Evolutionary conservation across 1,284 basidiomycete genomes (phyloP), one percentile per base, ranked within the genome.

Genomic region (Apiotrichum sp.): DNA sequence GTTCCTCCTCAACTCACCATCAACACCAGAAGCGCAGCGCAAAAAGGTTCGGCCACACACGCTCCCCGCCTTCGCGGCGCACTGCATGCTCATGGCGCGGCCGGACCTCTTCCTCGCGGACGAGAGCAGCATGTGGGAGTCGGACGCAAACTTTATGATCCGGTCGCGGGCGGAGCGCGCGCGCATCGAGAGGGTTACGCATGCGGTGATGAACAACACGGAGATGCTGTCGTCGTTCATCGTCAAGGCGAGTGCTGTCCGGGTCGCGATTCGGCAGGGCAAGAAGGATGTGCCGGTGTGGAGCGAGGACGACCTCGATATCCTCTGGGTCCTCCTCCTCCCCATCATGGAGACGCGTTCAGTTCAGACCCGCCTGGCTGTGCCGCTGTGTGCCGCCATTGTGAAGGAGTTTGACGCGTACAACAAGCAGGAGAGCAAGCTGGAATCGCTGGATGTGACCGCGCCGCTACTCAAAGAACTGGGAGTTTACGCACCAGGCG

Each of bases 401-500:
- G 66, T 93, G 52, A 89, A 87, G 67, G 75, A 76, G 47, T 70
- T 88, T 29, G 71, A 77, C 3, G 0, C 11, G 13, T 22, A 49
- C 31, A 13, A 41, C 40, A 29, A 16, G 35, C 33, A 9, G 10
- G n/a, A 41, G 14, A 41, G 10, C 13, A 4, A 4, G 11, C 22
- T 3, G 65, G 77, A 8, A 69, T 81, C 8, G 77, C 41, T 61
- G 9, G 75, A 49, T n/a, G 47, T 41, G 9, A 41, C 38, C 6
- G 39, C 29, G 3, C 29, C 38, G 52, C 69, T 85, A 16, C 75
- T 93, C 31, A 68, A 82, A 16, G 82, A 87, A 43, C 68, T 93
- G 13, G 89, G 91, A 13, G 79, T 86, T 2, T 67, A 87, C 13
- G 79, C 86, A 3, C 84, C 86, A 1, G 90, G 87, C 87, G 84